Base-by-base conservation (phyloP, 495 filamentous ascomycete genomes). In the Podospora comata region DNA sequence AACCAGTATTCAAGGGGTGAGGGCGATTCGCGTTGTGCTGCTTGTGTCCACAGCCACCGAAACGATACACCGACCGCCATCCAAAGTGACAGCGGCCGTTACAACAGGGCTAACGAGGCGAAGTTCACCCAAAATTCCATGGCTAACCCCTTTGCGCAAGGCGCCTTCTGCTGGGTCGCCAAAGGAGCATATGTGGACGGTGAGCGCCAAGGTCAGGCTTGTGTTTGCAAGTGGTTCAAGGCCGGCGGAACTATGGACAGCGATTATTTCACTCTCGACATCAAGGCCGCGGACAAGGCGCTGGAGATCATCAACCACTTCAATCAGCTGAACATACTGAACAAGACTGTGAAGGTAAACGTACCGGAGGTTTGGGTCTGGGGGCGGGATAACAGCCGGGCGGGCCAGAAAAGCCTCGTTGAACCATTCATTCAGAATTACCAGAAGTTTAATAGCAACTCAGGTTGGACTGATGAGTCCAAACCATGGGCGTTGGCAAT, bases 211-310 rank as follows among this genome's bases (percentile, higher is more conserved):
- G 76, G 74, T 23, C 68, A 81, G 65, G 62, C 62, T 2, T 79
- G 77, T 44, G 76, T 80, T 26, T 18, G n/a, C 39, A 81, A 81
- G 67, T 75, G 77, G 74, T 80, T 79, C 66, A 80, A 79, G 66
- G 69, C 69, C 1, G 74, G 74, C 13, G 67, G 64, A 1, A 71
- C 70, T 30, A 78, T 74, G 59, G 70, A 72, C 15, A 48, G n/a
- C 0, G 71, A 77, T 19, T 80, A 74, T 67, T 82, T 80, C 67
- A 61, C 64, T 0, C 68, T 74, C 16, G 79, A 82, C 53, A 74
- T 81, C 66, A 73, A 73, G 63, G 74, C 78, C 15, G 72, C 77
- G 53, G 55, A 72, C 23, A 72, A 72, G n/a, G 74, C 78, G 2
- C 67, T 79, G 6, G 71, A 74, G n/a, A 75, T 82, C 60, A 72